Base-by-base conservation (phyloP, 73 alveolate species). In the Stentor coeruleus region DNA sequence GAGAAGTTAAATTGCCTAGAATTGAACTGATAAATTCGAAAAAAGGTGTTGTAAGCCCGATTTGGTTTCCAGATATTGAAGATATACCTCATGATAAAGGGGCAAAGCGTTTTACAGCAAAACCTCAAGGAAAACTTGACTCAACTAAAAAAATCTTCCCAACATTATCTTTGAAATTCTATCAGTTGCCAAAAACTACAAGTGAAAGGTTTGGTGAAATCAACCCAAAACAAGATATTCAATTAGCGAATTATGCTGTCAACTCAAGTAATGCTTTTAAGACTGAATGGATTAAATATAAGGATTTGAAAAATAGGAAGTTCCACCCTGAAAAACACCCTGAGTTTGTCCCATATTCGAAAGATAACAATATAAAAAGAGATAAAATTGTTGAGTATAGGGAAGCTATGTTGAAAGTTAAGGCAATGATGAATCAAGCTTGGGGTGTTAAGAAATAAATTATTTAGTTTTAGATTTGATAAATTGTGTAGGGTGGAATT, bases 341-440 rank as follows among this genome's bases (percentile, higher is more conserved):
- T 66, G 79, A 66, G 37, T 66, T 66, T 2, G 39, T 33, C 14
- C 49, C 49, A 1, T 26, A 28, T 33, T 66, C 79, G n/a, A 66
- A 66, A 66, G 79, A 66, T 20, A 20, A 66, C 79, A 31, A 31
- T 40, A 20, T 66, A 40, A 66, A 33, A 31, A 20, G 79, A 20
- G 79, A 66, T 2, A 66, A 31, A 66, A 66, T 66, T 26, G 79
- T 66, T 20, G 37, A 20, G n/a, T 66, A 66, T 2, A 20, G 79
- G 33, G 79, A 66, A 66, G 79, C n/a, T 11, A 66, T 66, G 79
- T 11, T 66, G 36, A 66, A 66, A 40, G 79, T 66, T 40, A 66
- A 66, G 37, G 37, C n/a, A 20, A 66, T 66, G 79, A 66, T 66
- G 79, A 66, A 66, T 40, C 40, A 66, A 31, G 79, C 79, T 28